Evolutionary conservation across 2,329 filamentous ascomycete genomes (phyloP).

Genomic region (Mollisiaceae sp.): DNA sequence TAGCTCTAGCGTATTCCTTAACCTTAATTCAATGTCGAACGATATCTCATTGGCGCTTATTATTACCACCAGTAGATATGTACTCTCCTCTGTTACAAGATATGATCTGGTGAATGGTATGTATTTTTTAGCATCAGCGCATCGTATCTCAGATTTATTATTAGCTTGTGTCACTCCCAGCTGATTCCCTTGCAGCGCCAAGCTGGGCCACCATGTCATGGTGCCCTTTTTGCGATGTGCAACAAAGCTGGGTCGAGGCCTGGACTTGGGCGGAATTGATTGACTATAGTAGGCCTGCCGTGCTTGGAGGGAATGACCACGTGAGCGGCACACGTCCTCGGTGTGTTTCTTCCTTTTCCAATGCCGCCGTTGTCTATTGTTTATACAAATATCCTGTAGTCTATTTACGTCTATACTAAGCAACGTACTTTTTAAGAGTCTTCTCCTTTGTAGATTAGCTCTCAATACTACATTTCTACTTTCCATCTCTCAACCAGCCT

Average conservation of each 20-base stretch:
- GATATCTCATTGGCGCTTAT: background rate
- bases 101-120: background rate
- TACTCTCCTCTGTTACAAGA: background rate
- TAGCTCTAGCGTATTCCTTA: background rate
- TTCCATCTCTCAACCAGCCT: too few species aligned
- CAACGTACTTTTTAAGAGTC: background rate
- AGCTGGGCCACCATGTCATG: too few species aligned
- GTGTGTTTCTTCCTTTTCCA: background rate
- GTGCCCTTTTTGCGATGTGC: background rate
- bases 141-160: too few species aligned
- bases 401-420: background rate
- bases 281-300: background rate
- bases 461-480: too few species aligned
- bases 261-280: background rate
- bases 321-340: background rate
- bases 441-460: background rate
- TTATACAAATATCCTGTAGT: background rate
- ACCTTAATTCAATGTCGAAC: background rate
- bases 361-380: background rate
- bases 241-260: background rate
- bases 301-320: background rate
- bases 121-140: too few species aligned
- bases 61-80: background rate
- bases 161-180: too few species aligned
- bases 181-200: too few species aligned